These are phyloP conservation scores for Tuber calosporum DNA, from an alignment of 495 filamentous ascomycete species.

Conservation along the genomic window DNA sequence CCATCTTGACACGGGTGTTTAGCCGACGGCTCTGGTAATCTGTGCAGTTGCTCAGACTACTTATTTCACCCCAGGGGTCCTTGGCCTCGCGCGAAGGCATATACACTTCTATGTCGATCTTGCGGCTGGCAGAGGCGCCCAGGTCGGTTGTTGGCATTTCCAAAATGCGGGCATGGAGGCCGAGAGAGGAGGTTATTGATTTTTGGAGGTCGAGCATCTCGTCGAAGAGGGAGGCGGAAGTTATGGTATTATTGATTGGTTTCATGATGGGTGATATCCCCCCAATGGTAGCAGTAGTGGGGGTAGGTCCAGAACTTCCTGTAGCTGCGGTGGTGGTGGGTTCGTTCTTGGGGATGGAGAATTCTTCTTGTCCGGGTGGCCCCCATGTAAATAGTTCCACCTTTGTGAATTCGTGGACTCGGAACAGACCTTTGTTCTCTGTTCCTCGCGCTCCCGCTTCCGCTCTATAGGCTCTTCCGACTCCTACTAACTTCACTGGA, in stretches of 20 bases:
- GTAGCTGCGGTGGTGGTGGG: neutral
- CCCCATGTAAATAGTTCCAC: conserved; percentile 95
- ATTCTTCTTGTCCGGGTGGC: conserved; percentile 42
- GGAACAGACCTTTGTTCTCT: conserved; percentile 89
- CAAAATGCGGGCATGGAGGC: conserved; percentile 77
- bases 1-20: conserved; percentile 58
- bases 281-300: neutral
- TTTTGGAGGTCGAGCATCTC: conserved; percentile 80
- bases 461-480: conserved; percentile 83
- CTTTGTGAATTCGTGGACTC: conserved; percentile 98
- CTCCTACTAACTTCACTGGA: conserved; percentile 71
- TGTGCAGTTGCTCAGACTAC: conserved; percentile 80
- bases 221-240: conserved; percentile 57
- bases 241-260: neutral
- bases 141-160: conserved; percentile 89
- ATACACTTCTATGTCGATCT: conserved; percentile 86
- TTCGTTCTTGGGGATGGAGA: conserved; percentile 16
- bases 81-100: conserved; percentile 76
- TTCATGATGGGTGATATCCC: neutral
- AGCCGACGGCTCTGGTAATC: conserved; percentile 87
- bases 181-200: conserved; percentile 66
- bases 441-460: conserved; percentile 84
- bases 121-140: conserved; percentile 76
- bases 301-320: neutral
- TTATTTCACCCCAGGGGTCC: conserved; percentile 89